These are phyloP conservation scores for Reticulascus tulasneorum DNA, from an alignment of 2,329 filamentous ascomycete genomes.

Conservation along the genomic window DNA sequence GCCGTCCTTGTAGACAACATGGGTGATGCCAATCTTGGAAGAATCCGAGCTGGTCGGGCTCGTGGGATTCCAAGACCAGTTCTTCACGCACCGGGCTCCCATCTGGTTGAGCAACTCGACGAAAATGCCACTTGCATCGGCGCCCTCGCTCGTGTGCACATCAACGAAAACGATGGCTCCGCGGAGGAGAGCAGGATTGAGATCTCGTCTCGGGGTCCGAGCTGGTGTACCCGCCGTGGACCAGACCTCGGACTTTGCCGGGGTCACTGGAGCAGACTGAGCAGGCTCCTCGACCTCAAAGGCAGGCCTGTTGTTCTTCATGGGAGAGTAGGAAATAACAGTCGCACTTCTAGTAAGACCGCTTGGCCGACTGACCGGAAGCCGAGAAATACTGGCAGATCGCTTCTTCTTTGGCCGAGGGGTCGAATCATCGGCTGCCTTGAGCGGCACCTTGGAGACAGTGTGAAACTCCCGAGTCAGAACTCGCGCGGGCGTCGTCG, in stretches of 20 bases:
- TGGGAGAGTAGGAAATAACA: constrained; percentile 52
- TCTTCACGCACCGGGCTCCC: constrained; percentile 74
- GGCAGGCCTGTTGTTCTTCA: constrained; percentile 34
- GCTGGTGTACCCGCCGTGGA: constrained; percentile 52
- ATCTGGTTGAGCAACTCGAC: constrained; percentile 74
- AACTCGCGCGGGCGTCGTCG: constrained; percentile 53
- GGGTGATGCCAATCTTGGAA: constrained; percentile 70
- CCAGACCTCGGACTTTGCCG: constrained; percentile 49
- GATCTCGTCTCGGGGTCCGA: constrained; percentile 50
- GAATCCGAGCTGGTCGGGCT: constrained; percentile 27
- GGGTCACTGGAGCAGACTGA: constrained; percentile 33
- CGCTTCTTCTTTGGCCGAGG: constrained; percentile 44
- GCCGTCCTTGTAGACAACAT: constrained; percentile 88
- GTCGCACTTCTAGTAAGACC: constrained; percentile 44
- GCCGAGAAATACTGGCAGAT: constrained; percentile 46
- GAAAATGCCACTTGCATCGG: constrained; percentile 77
- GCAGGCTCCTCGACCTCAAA: constrained; percentile 17
- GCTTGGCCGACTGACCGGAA: constrained; percentile 38
- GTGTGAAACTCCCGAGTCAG: constrained; percentile 62
- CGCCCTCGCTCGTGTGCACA: constrained; percentile 76
- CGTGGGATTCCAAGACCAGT: constrained; percentile 68
- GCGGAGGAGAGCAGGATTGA: constrained; percentile 52
- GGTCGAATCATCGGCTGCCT: constrained; percentile 59
- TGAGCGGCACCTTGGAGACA: constrained; percentile 72
- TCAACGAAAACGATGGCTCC: constrained; percentile 80